phyloP scores from a whole-genome alignment of 2,329 filamentous ascomycete genomes.

The Epichloe aotearoae region DNA sequence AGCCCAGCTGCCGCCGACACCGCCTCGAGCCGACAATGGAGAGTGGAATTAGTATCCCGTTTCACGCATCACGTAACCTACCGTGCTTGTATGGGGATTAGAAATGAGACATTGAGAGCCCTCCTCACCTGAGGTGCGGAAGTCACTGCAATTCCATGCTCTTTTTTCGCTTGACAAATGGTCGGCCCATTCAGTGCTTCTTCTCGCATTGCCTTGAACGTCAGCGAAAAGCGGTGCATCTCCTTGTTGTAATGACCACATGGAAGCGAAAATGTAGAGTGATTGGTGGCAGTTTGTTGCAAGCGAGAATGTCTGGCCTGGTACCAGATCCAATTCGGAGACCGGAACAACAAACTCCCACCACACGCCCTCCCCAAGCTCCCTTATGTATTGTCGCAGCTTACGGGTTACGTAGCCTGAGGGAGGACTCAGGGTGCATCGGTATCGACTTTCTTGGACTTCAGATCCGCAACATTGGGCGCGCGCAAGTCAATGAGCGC shows the following conservation, averaged over 20 bases:
- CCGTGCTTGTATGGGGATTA: neutral
- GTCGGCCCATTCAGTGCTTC: neutral
- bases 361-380: conserved; percentile 3
- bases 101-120: neutral
- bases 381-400: neutral
- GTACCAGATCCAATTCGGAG: neutral
- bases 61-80: neutral
- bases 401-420: conserved; percentile 6
- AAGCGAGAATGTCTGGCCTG: neutral
- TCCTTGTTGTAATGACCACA: too few species aligned
- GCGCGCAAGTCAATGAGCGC: conserved; percentile 22
- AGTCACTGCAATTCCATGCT: neutral
- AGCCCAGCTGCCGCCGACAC: too few species aligned
- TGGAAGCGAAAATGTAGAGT: neutral
- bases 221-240: neutral
- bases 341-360: conserved; percentile 7
- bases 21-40: too few species aligned
- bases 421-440: conserved; percentile 1
- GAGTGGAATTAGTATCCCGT: neutral
- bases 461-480: conserved; percentile 9
- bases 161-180: neutral
- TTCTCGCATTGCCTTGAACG: neutral
- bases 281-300: neutral
- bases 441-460: conserved; percentile 6
- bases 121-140: neutral